Percentiles rank a stretch among this genome's conserved stretches.
phyloP scores from a whole-genome alignment of 2,329 filamentous ascomycete genomes.

The Fonsecaea multimorphosa region DNA sequence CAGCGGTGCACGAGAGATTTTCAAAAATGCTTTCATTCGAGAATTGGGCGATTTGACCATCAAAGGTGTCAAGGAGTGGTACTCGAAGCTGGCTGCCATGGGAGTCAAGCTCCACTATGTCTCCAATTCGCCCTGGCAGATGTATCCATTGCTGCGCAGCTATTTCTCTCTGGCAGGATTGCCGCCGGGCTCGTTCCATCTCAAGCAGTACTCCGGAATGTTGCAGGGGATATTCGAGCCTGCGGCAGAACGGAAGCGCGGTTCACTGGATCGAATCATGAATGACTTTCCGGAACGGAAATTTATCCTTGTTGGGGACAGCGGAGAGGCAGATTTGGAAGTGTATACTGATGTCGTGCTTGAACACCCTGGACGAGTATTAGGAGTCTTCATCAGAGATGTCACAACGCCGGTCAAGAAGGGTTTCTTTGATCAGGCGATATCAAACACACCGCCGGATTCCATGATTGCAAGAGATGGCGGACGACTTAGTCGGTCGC shows the following conservation, averaged over 20 bases:
- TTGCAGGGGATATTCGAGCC: slow-evolving; percentile 97
- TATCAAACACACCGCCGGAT: slow-evolving; percentile 45
- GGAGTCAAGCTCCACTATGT: slow-evolving; percentile 94
- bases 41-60: slow-evolving; percentile 82
- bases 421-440: slow-evolving; percentile 77
- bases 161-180: slow-evolving; percentile 83
- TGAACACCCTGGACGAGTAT: slow-evolving; percentile 79
- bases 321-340: slow-evolving; percentile 94
- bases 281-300: slow-evolving; percentile 86
- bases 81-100: slow-evolving; percentile 74
- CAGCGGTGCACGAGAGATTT: slow-evolving; percentile 87
- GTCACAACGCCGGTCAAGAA: slow-evolving; percentile 79
- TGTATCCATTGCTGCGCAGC: slow-evolving; percentile 85
- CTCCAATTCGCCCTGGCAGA: slow-evolving; percentile 98
- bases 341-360: slow-evolving; percentile 94
- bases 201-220: slow-evolving; percentile 97
- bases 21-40: slow-evolving; percentile 92
- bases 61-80: slow-evolving; percentile 90
- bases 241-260: slow-evolving; percentile 91
- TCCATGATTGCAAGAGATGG: slow-evolving; percentile 38
- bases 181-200: slow-evolving; percentile 85
- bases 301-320: slow-evolving; percentile 93
- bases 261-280: slow-evolving; percentile 82
- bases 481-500: slow-evolving; percentile 21
- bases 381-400: slow-evolving; percentile 92